Percentiles rank a stretch among this genome's conserved stretches.
Conservation (phyloP, 2,329 filamentous ascomycete genomes). For the Chaetomium strumarium region DNA sequence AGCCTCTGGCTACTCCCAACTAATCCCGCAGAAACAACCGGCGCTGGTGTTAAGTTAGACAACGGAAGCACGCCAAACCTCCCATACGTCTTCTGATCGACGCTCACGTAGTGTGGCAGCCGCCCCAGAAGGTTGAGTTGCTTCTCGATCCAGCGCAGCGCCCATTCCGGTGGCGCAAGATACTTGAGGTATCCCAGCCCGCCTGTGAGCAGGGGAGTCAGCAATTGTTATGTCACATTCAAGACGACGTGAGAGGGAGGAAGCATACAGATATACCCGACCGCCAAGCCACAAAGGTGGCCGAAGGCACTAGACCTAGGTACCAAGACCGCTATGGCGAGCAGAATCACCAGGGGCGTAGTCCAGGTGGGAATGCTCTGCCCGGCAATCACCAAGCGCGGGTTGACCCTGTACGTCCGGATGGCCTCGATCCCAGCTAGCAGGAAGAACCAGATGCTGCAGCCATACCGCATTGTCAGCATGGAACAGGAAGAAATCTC, state of each 20-base stretch:
- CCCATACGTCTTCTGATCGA: slow-evolving; percentile 94
- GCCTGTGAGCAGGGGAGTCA: slow-evolving; percentile 44
- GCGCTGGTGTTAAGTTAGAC: slow-evolving; percentile 32
- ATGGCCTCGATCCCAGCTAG: slow-evolving; percentile 80
- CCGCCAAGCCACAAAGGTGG: slow-evolving; percentile 73
- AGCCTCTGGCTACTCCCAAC: slow-evolving; percentile 61
- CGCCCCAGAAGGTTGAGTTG: slow-evolving; percentile 80
- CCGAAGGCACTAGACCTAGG: slow-evolving; percentile 80
- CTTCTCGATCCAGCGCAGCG: slow-evolving; percentile 79
- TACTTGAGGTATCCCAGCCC: slow-evolving; percentile 85
- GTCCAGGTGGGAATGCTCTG: slow-evolving; percentile 85
- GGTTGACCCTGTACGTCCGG: slow-evolving; percentile 76
- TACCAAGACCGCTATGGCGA: slow-evolving; percentile 70
- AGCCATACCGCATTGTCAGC: slow-evolving; percentile 3
- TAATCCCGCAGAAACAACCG: slow-evolving; percentile 52
- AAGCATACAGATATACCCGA: slow-evolving; percentile 81
- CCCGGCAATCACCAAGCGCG: slow-evolving; percentile 60
- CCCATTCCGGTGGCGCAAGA: slow-evolving; percentile 82
- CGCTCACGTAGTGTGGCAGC: slow-evolving; percentile 85
- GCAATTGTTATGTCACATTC: neutral
- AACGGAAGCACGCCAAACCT: slow-evolving; percentile 82
- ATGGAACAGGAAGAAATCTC: no score
- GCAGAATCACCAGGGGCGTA: slow-evolving; percentile 69
- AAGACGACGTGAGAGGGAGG: neutral
- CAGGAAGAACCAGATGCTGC: slow-evolving; percentile 86